Conservation (phyloP, 208 protist species). For the Polymyxa betae region DNA sequence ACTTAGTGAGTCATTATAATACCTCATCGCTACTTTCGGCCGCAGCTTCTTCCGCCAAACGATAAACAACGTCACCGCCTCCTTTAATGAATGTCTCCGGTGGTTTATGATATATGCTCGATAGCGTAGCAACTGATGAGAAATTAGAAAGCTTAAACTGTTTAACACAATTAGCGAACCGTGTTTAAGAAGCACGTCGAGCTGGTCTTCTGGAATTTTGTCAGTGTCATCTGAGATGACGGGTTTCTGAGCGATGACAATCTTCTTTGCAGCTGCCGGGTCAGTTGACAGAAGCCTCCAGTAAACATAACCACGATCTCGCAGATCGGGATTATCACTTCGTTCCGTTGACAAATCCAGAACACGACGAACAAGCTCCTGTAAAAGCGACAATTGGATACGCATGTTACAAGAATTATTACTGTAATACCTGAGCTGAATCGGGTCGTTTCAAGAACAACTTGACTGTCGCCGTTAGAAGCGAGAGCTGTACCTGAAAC, state of each 20-base stretch:
- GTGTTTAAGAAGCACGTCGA: constrained; percentile 81
- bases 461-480: constrained; percentile 96
- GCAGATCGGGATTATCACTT: constrained; percentile 92
- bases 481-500: constrained; percentile 81
- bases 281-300: constrained; percentile 97
- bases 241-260: constrained; percentile 73
- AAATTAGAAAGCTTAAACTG: constrained; percentile 63
- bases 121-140: constrained; percentile 81
- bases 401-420: neutral
- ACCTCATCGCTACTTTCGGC: constrained; percentile 52
- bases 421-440: constrained; percentile 57
- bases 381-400: neutral
- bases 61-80: neutral
- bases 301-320: constrained; percentile 98
- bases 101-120: constrained; percentile 92
- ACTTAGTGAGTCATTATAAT: neutral
- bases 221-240: constrained; percentile 87
- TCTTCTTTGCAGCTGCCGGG: constrained; percentile 87
- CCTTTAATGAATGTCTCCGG: constrained; percentile 85
- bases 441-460: constrained; percentile 88
- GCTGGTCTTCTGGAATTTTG: constrained; percentile 85
- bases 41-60: constrained; percentile 50
- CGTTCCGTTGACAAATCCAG: constrained; percentile 74
- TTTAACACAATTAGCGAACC: neutral
- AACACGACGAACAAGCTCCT: constrained; percentile 68